Conservation (phyloP, 169 alveolate species). For the Eimeria acervulina region DNA sequence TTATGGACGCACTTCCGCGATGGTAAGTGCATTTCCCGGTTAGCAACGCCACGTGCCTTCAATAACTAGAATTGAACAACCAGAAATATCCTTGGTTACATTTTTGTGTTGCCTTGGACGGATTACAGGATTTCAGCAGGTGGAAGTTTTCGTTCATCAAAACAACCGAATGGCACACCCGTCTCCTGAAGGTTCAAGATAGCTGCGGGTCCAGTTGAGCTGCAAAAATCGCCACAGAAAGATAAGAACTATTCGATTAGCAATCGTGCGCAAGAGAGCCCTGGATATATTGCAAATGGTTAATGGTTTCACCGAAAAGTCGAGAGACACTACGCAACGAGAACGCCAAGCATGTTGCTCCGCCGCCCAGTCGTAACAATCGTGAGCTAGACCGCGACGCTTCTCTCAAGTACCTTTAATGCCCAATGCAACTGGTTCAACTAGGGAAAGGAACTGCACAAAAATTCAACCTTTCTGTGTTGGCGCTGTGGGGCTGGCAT, state of each 20-base stretch:
- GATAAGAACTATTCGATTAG: not conserved
- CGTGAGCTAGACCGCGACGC: not conserved
- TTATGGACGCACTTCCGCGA: too few relatives aligned
- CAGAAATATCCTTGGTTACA: not conserved
- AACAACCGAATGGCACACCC: not conserved
- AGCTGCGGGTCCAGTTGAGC: not conserved
- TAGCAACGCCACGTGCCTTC: not conserved
- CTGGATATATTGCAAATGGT: not conserved
- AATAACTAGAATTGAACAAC: not conserved
- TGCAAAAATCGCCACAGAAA: not conserved
- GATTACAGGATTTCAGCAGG: not conserved
- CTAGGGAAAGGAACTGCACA: not conserved
- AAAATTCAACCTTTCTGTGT: not conserved
- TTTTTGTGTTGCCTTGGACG: not conserved
- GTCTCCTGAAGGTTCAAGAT: too few relatives aligned
- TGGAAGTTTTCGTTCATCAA: not conserved
- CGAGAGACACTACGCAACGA: not conserved
- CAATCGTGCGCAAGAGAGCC: not conserved
- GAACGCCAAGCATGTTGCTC: not conserved
- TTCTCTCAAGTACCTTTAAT: not conserved
- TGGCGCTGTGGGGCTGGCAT: slow-evolving; percentile 26
- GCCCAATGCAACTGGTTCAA: too few relatives aligned
- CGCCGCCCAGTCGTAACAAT: not conserved
- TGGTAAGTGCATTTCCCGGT: not conserved
- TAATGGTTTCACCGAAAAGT: not conserved